Conservation (phyloP, 1,284 basidiomycete genomes). For the Cryptococcus sp. region DNA sequence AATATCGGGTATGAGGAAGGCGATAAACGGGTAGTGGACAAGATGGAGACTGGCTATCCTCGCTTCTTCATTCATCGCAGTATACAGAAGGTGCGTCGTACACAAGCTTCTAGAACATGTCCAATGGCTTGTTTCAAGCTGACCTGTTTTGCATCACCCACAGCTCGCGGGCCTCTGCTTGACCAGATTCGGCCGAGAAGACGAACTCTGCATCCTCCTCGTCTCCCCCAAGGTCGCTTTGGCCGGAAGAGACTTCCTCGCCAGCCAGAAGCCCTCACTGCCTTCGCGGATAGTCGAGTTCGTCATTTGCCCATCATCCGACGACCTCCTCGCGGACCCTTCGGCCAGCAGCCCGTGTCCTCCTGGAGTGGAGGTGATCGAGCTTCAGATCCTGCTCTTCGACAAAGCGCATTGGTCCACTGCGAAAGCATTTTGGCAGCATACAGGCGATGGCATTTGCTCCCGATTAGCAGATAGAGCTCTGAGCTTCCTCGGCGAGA, state of each 20-base stretch:
- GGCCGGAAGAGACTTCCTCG: constrained; percentile 74
- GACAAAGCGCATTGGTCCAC: constrained; percentile 64
- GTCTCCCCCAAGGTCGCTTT: constrained; percentile 72
- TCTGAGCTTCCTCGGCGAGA: constrained; percentile 64
- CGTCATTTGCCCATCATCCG: constrained; percentile 64
- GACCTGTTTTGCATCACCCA: neutral
- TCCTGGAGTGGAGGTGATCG: constrained; percentile 53
- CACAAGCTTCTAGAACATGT: neutral
- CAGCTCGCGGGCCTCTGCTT: constrained; percentile 77
- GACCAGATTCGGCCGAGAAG: constrained; percentile 69
- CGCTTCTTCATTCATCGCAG: constrained; percentile 91
- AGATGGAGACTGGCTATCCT: constrained; percentile 93
- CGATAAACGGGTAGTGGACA: constrained; percentile 74
- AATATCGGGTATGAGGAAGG: constrained; percentile 94
- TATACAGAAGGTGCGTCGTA: constrained; percentile 70
- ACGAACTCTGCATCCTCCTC: constrained; percentile 76
- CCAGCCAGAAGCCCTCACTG: constrained; percentile 56
- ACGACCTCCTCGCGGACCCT: constrained; percentile 28
- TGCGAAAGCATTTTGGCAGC: constrained; percentile 95
- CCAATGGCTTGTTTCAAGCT: neutral
- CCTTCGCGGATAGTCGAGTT: constrained; percentile 72
- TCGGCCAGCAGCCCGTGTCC: constrained; percentile 34
- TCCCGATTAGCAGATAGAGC: constrained; percentile 84
- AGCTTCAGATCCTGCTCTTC: constrained; percentile 81
- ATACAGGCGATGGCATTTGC: constrained; percentile 86